These are phyloP conservation scores for Samsoniella hepiali DNA, from an alignment of 2,329 filamentous ascomycete species.

Conservation along the genomic window DNA sequence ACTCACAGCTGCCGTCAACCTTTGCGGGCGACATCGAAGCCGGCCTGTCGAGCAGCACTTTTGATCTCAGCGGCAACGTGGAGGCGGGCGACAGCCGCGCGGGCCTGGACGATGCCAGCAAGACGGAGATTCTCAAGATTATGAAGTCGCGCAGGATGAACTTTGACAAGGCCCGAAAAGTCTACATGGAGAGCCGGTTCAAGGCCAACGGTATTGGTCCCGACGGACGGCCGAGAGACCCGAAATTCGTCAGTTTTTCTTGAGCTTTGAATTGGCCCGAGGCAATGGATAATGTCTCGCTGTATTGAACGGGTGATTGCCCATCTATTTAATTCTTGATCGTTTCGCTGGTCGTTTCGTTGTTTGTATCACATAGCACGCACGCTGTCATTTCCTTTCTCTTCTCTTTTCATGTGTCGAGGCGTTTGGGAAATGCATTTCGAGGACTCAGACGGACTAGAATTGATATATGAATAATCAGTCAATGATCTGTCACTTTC, in stretches of 20 bases:
- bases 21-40: constrained; percentile 86
- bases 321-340: constrained; percentile 7
- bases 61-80: constrained; percentile 79
- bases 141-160: constrained; percentile 82
- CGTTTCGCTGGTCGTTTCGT: constrained; percentile 21
- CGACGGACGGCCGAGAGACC: constrained; percentile 84
- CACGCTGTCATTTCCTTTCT: background rate
- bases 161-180: constrained; percentile 87
- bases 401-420: background rate
- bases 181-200: constrained; percentile 84
- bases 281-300: background rate
- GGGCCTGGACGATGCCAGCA: constrained; percentile 76
- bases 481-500: too few relatives aligned
- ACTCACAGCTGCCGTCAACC: constrained; percentile 70
- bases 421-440: background rate
- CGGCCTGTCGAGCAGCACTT: constrained; percentile 77
- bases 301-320: constrained; percentile 2
- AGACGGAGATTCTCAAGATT: constrained; percentile 78
- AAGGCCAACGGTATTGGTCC: constrained; percentile 82
- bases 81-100: constrained; percentile 72
- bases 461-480: too few relatives aligned
- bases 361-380: constrained; percentile 7
- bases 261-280: constrained; percentile 23
- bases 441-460: background rate
- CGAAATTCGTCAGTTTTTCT: constrained; percentile 89